Base-by-base conservation (phyloP, 495 filamentous ascomycete species). In the Barbatosphaeria neglecta region DNA sequence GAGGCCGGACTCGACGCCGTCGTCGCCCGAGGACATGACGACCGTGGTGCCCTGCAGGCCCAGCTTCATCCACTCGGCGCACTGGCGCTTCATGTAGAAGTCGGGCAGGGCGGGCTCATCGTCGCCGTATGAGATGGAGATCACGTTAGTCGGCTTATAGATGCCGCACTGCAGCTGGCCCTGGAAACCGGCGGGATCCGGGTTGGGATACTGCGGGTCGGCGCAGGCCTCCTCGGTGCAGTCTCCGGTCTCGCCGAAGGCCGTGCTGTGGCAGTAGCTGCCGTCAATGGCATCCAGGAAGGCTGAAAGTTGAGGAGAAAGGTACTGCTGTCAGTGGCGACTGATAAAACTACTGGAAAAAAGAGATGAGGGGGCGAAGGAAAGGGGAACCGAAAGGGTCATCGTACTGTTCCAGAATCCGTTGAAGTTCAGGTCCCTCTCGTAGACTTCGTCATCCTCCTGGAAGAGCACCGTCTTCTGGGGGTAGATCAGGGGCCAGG, bases 401-500 rank as follows among this genome's bases (percentile, higher is more conserved):
- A n/a, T n/a, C 48, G 18, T 22, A 58, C 55, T 65, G 50, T 83
- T 81, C 44, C 77, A 68, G 53, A 81, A 81, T 50, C 65, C 61
- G 0, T 48, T 46, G 27, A 61, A 61, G 2, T 27, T 35, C 46
- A 55, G 47, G n/a, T 56, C 46, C 4, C 25, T 28, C 50, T 60
- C 56, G 43, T 74, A 75, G 43, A 64, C 63, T 48, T 68, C 63
- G 54, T 80, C 76, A 50, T 81, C 80, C 0, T 67, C 68, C 49
- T 83, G 77, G 60, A 69, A 82, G 13, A 84, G 62, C 10, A 77
- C 67, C 0, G 70, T 68, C 18, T 69, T 74, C 51, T 83, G 80
- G 0, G 80, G 80, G 58, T 69, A 79, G 57, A 81, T 70, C 18
- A 68, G 48, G 0, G 64, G 61, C 45, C 56, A 62, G 8, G 61